phyloP scores from a whole-genome alignment of 192 early-diverging fungal genomes.

The Allomyces macrogynus region DNA sequence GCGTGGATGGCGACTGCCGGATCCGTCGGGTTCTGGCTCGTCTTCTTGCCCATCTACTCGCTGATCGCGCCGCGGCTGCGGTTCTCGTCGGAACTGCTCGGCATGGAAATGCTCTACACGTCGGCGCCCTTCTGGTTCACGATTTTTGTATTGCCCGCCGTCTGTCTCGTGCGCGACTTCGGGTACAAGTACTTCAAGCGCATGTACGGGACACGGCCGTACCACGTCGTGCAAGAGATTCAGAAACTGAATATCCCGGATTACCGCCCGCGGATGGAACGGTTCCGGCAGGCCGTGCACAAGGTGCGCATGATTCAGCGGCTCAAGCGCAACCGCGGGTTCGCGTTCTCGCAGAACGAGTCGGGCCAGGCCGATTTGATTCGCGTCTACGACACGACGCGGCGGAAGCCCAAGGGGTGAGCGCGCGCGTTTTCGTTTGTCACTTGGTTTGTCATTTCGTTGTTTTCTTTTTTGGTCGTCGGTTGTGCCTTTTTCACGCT shows the following conservation, averaged over 20 bases:
- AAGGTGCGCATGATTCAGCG: slow-evolving; percentile 88
- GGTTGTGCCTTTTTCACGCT: too few relatives aligned
- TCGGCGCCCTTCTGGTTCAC: slow-evolving; percentile 59
- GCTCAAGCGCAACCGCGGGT: slow-evolving; percentile 77
- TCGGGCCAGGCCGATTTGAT: slow-evolving; percentile 72
- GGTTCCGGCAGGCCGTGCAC: slow-evolving; percentile 96
- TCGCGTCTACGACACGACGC: slow-evolving; percentile 54
- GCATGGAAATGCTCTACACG: slow-evolving; percentile 16
- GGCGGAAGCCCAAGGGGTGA: slow-evolving; percentile 36
- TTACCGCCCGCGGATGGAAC: slow-evolving; percentile 90
- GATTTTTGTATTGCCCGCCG: slow-evolving; percentile 62
- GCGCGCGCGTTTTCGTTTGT: too few relatives aligned
- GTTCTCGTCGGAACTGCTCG: slow-evolving; percentile 40
- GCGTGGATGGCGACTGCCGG: slow-evolving; percentile 80
- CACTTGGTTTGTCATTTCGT: too few relatives aligned
- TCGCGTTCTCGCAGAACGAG: slow-evolving; percentile 96
- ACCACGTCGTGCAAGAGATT: slow-evolving; percentile 98
- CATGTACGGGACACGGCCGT: slow-evolving; percentile 56
- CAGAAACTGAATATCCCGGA: slow-evolving; percentile 98
- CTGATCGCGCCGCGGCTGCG: slow-evolving; percentile 42
- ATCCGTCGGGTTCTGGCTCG: slow-evolving; percentile 72
- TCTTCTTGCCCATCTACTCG: slow-evolving; percentile 66
- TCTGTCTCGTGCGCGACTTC: slow-evolving; percentile 74
- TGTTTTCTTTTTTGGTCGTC: too few relatives aligned
- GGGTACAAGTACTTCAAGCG: slow-evolving; percentile 79